Evolutionary conservation across 441 rosid genomes (phyloP).

Genomic region (Gossypium lobatum): DNA sequence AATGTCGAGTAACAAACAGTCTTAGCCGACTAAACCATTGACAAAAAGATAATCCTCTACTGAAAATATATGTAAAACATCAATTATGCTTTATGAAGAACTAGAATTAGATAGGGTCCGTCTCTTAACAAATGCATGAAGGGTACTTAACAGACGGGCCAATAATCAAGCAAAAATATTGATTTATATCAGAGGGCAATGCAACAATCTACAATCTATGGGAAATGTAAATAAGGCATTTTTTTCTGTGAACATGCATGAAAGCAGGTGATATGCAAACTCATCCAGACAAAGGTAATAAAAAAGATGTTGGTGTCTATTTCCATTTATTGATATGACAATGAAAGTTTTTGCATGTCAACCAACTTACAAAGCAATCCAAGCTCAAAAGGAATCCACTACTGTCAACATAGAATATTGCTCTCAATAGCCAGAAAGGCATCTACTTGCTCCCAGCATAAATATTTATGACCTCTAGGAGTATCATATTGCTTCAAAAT

Average conservation of each 20-base stretch:
- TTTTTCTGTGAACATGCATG: background rate
- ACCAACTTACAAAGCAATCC: slow-evolving; percentile 1
- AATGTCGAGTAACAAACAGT: background rate
- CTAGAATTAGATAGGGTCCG: background rate
- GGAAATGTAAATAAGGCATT: background rate
- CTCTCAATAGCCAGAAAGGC: background rate
- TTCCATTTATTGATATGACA: background rate
- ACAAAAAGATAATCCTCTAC: background rate
- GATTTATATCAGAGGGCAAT: background rate
- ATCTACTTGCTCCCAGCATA: background rate
- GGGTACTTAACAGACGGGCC: too few relatives aligned
- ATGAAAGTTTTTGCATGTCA: background rate
- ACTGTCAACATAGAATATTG: background rate
- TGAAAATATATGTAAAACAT: background rate
- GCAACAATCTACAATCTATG: background rate
- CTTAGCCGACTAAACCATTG: background rate
- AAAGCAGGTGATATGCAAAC: background rate
- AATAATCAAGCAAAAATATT: background rate
- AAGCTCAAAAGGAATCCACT: background rate
- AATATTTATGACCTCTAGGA: background rate
- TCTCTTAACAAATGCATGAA: background rate
- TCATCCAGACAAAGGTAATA: background rate
- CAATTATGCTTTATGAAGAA: background rate
- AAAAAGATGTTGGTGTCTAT: background rate
- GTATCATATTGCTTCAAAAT: background rate